Percentiles rank a stretch among this genome's conserved stretches.
Evolutionary conservation across 2,329 filamentous ascomycete species (phyloP).

Genomic region (Pyricularia sp.): DNA sequence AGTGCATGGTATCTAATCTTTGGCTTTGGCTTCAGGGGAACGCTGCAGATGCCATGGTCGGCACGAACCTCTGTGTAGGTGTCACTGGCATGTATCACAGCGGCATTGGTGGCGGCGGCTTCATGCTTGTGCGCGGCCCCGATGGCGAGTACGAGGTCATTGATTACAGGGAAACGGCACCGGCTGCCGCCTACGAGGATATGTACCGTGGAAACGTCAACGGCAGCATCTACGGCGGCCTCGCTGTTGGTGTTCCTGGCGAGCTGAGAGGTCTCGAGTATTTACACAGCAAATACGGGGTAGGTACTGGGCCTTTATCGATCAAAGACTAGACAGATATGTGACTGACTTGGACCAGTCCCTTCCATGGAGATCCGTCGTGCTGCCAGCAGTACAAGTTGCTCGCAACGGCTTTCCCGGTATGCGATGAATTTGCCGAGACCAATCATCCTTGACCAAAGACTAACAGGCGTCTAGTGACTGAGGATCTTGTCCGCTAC

Average conservation of each 20-base stretch:
- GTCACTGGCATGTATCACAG: conserved; percentile 69
- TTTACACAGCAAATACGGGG: conserved; percentile 64
- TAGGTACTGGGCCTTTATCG: conserved; percentile 18
- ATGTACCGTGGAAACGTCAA: conserved; percentile 71
- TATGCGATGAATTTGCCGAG: conserved; percentile 11
- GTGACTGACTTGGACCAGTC: conserved; percentile 18
- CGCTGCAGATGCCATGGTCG: conserved; percentile 68
- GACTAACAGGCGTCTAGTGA: conserved; percentile 37
- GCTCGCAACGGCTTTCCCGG: conserved; percentile 63
- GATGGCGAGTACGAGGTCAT: conserved; percentile 76
- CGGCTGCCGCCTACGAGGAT: conserved; percentile 68
- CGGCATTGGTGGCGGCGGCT: conserved; percentile 85
- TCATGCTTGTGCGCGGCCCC: conserved; percentile 67
- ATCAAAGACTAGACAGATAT: neutral
- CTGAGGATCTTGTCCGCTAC: conserved; percentile 63
- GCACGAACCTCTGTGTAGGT: conserved; percentile 66
- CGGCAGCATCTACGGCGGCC: conserved; percentile 60
- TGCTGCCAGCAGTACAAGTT: conserved; percentile 64
- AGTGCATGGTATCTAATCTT: neutral
- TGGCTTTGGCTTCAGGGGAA: conserved; percentile 42
- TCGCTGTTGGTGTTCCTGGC: conserved; percentile 63
- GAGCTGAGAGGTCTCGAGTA: conserved; percentile 73
- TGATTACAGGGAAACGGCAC: conserved; percentile 85
- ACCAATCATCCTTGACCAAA: neutral
- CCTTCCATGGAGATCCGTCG: conserved; percentile 61